phyloP scores from a whole-genome alignment of 768 basidiomycete species.

The Lentinula raphanica region DNA sequence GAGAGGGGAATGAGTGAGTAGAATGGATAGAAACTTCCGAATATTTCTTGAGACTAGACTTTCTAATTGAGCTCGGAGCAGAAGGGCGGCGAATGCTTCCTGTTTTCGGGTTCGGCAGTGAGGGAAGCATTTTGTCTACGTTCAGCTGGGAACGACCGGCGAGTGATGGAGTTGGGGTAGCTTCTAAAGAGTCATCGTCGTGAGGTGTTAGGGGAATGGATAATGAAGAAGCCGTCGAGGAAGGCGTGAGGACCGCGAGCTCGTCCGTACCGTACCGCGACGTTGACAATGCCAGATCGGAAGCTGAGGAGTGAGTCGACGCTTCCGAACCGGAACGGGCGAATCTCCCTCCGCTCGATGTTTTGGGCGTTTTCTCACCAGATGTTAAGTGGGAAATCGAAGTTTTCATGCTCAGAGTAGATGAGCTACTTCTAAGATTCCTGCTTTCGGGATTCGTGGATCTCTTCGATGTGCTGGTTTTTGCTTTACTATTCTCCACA shows the following conservation, averaged over 20 bases:
- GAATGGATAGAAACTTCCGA: constrained; percentile 8
- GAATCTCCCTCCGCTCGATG: background rate
- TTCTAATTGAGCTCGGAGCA: background rate
- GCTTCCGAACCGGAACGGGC: background rate
- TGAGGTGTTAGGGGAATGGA: constrained; percentile 31
- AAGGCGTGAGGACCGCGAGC: constrained; percentile 7
- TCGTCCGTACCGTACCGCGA: constrained; percentile 13
- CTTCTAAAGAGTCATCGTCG: constrained; percentile 14
- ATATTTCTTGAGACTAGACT: background rate
- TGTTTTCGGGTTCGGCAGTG: constrained; percentile 20
- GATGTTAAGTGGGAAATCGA: background rate
- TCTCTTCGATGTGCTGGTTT: background rate
- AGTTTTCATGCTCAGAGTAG: background rate
- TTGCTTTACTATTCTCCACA: background rate
- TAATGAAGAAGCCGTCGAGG: constrained; percentile 28
- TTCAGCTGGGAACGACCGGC: constrained; percentile 10
- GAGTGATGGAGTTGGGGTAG: background rate
- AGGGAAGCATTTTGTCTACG: constrained; percentile 26
- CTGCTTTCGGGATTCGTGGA: background rate
- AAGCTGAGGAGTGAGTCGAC: constrained; percentile 5
- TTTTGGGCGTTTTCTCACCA: constrained; percentile 3
- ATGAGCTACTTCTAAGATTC: background rate
- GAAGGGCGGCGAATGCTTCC: constrained; percentile 11
- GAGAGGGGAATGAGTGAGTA: background rate
- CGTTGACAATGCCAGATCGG: constrained; percentile 17